Evolutionary conservation across 768 basidiomycete species (phyloP), one percentile per base, ranked within the genome.

Genomic region (Serendipita sp.): DNA sequence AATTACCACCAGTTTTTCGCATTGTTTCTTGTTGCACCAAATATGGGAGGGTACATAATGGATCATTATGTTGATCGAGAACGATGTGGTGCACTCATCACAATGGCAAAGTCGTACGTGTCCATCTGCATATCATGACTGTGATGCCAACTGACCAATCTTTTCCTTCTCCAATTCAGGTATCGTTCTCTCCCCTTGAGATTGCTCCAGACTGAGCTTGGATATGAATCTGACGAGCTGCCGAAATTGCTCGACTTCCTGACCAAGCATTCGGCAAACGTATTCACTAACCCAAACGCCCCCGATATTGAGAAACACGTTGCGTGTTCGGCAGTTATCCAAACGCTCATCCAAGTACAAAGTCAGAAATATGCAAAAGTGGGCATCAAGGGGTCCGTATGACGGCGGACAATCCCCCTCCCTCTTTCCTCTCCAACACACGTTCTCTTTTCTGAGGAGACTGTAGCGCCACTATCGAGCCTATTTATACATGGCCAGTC

Each of bases 31-130:
- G 78, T 79, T 64, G 91, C 91, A 48, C 92, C 93, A 32, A 93
- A 95, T 72, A 98, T 98, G 96, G 91, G 92, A 44, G 93, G 84
- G 64, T 98, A 98, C 74, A 92, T 99, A 71, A 96, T 99, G 91
- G 96, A 98, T 75, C 93, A 97, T 74, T 97, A 98, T 74, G 88
- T 97, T 70, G 84, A 85, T 70, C 82, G 96, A 70, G 96, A 98
- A 76, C 78, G 96, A 66, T 81, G 88, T 65, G 83, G 83, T 66
- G 93, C 92, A 1, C 73, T 99, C 67, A 83, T 91, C 72, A 84
- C 88, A 68, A 94, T 99, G 77, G 83, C 89, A 35, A 96, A 89
- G 82, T 88, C 90, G 96, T 98, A 70, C 71, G 94, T 41, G 1
- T 63, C 15, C 28, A 3, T 30, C 16, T 56, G 41, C 13, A 41